Evolutionary conservation across 768 basidiomycete species (phyloP).

Genomic region (Neoboletus brunneissimus): DNA sequence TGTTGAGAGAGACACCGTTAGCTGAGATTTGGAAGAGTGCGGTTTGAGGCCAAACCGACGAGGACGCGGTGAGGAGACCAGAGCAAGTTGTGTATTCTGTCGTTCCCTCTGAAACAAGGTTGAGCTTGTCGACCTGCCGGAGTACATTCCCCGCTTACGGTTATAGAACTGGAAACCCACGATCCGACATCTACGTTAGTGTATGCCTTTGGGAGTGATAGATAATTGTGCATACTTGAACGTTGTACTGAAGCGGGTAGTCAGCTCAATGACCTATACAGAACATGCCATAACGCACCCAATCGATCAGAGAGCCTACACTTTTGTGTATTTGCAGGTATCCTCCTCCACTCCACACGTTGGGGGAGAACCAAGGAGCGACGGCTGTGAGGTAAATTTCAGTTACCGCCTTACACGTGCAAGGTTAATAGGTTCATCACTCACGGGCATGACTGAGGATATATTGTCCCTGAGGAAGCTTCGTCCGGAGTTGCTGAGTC

Average conservation of each 20-base stretch:
- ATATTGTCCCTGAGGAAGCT: slow-evolving; percentile 33
- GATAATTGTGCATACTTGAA: slow-evolving; percentile 29
- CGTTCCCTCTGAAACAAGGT: slow-evolving; percentile 27
- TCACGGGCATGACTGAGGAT: slow-evolving; percentile 37
- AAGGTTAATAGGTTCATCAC: not conserved
- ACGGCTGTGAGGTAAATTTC: slow-evolving; percentile 30
- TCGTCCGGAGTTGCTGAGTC: slow-evolving; percentile 29
- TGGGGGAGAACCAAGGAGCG: slow-evolving; percentile 42
- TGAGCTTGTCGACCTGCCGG: not conserved
- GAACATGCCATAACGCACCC: slow-evolving; percentile 26
- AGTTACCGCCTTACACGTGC: no score
- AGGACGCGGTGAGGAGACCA: slow-evolving; percentile 39
- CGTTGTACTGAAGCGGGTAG: slow-evolving; percentile 37
- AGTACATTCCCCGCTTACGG: slow-evolving; percentile 8
- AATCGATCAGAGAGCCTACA: slow-evolving; percentile 45
- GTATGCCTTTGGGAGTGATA: not conserved
- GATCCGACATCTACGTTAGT: not conserved
- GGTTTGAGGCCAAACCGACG: slow-evolving; percentile 39
- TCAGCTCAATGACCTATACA: not conserved
- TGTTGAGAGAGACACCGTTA: slow-evolving; percentile 54
- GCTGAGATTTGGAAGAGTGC: slow-evolving; percentile 49
- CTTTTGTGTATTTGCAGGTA: slow-evolving; percentile 38
- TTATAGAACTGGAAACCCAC: slow-evolving; percentile 19
- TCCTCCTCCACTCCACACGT: slow-evolving; percentile 38
- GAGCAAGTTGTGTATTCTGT: slow-evolving; percentile 37